Evolutionary conservation across 805 yeast species (phyloP).

Genomic region (Lachancea thermotolerans): DNA sequence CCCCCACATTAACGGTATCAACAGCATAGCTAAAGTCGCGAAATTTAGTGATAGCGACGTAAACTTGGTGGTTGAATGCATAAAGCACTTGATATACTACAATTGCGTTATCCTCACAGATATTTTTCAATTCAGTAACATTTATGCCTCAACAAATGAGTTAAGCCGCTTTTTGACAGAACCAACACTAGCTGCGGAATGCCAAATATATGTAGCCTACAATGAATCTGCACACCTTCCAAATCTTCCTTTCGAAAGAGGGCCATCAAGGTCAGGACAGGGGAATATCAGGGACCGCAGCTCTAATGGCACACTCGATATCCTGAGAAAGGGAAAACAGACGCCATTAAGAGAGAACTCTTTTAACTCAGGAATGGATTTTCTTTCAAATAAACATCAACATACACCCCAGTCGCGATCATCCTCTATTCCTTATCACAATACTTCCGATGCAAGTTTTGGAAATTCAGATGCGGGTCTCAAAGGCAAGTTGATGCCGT

Average conservation of each 20-base stretch:
- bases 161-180: slow-evolving; percentile 63
- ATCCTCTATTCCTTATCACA: slow-evolving; percentile 3
- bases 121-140: slow-evolving; percentile 81
- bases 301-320: slow-evolving; percentile 1
- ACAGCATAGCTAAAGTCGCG: slow-evolving; percentile 71
- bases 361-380: slow-evolving; percentile 1
- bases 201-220: slow-evolving; percentile 72
- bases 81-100: slow-evolving; percentile 87
- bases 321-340: not conserved
- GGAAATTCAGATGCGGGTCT: slow-evolving; percentile 3
- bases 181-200: slow-evolving; percentile 63
- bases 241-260: slow-evolving; percentile 29
- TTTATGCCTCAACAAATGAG: slow-evolving; percentile 81
- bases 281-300: slow-evolving; percentile 4
- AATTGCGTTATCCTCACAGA: slow-evolving; percentile 78
- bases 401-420: slow-evolving; percentile 6
- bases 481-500: slow-evolving; percentile 14
- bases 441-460: slow-evolving; percentile 4
- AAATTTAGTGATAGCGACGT: slow-evolving; percentile 76
- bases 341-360: not conserved
- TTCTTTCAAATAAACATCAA: not conserved
- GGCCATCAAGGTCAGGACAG: slow-evolving; percentile 9
- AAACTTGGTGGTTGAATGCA: slow-evolving; percentile 71
- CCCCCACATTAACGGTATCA: slow-evolving; percentile 83
- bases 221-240: slow-evolving; percentile 30